These are phyloP conservation scores for Podila clonocystis DNA, from an alignment of 192 early-diverging fungal species.

Conservation along the genomic window DNA sequence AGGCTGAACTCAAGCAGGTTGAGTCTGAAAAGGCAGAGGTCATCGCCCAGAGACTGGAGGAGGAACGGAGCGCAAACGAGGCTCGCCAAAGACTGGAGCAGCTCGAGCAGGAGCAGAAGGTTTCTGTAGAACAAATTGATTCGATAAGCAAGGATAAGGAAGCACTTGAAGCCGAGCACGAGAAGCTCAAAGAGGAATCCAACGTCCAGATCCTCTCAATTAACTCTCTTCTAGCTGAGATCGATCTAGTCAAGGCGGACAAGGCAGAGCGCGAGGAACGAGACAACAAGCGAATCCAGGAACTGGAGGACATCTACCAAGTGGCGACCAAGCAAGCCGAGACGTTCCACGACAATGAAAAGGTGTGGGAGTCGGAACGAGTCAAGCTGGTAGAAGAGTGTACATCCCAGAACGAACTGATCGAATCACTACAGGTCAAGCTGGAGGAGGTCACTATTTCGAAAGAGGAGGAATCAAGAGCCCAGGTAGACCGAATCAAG, in stretches of 20 bases:
- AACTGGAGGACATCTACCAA: slow-evolving; percentile 14
- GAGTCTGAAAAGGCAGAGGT: slow-evolving; percentile 27
- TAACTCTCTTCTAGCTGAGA: slow-evolving; percentile 11
- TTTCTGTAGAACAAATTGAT: neutral
- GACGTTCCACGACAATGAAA: slow-evolving; percentile 11
- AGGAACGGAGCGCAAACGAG: slow-evolving; percentile 8
- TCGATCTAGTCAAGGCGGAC: slow-evolving; percentile 12
- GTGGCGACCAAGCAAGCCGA: slow-evolving; percentile 15
- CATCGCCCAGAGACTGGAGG: slow-evolving; percentile 11
- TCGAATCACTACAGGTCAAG: slow-evolving; percentile 9
- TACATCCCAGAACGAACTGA: neutral
- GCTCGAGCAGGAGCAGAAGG: slow-evolving; percentile 18
- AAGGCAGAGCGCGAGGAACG: slow-evolving; percentile 5
- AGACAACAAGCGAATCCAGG: slow-evolving; percentile 21
- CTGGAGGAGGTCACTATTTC: neutral
- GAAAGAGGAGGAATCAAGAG: slow-evolving; percentile 10
- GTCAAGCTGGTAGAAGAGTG: slow-evolving; percentile 7
- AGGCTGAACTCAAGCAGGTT: slow-evolving; percentile 22
- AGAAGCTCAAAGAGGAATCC: slow-evolving; percentile 7
- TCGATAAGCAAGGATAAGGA: neutral
- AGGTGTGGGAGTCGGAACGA: slow-evolving; percentile 19
- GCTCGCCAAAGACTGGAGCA: neutral
- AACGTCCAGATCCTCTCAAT: slow-evolving; percentile 11
- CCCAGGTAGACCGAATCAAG: slow-evolving; percentile 5
- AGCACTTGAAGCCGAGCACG: slow-evolving; percentile 5